These are phyloP conservation scores for Pseudogymnoascus sp. DNA, from an alignment of 2,329 filamentous ascomycete species.

Conservation along the genomic window DNA sequence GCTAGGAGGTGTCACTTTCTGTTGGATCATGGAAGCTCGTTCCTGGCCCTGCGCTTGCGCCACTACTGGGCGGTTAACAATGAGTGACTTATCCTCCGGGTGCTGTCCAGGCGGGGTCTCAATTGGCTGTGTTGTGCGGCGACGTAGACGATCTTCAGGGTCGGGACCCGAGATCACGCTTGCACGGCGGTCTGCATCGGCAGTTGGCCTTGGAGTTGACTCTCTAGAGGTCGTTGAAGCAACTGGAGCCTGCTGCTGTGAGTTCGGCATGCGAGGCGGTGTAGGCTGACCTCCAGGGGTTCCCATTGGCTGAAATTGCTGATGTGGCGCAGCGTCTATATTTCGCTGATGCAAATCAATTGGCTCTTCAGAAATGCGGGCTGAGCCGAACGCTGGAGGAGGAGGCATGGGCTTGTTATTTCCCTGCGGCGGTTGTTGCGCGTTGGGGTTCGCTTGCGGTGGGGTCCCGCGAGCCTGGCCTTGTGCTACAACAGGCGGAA, in stretches of 20 bases:
- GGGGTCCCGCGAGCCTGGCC: background rate
- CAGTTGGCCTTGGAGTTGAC: background rate
- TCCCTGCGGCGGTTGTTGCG: background rate
- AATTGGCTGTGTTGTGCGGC: background rate
- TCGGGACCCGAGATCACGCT: background rate
- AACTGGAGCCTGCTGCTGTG: background rate
- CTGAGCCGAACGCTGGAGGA: background rate
- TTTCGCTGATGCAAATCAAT: background rate
- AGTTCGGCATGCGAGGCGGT: background rate
- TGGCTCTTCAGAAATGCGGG: background rate
- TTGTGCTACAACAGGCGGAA: background rate
- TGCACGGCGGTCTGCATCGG: background rate
- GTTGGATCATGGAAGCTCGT: background rate
- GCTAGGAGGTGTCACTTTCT: background rate
- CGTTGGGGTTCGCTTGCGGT: background rate
- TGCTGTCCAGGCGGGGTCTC: background rate
- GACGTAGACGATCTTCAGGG: background rate
- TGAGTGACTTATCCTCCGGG: background rate
- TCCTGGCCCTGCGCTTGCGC: background rate
- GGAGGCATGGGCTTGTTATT: background rate
- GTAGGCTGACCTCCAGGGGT: background rate
- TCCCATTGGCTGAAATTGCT: slow-evolving; percentile 1
- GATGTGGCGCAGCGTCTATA: background rate
- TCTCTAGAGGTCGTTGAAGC: background rate
- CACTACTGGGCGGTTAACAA: background rate